These are phyloP conservation scores for Solanum verrucosum DNA, from an alignment of 257 asterid species.

Conservation along the genomic window DNA sequence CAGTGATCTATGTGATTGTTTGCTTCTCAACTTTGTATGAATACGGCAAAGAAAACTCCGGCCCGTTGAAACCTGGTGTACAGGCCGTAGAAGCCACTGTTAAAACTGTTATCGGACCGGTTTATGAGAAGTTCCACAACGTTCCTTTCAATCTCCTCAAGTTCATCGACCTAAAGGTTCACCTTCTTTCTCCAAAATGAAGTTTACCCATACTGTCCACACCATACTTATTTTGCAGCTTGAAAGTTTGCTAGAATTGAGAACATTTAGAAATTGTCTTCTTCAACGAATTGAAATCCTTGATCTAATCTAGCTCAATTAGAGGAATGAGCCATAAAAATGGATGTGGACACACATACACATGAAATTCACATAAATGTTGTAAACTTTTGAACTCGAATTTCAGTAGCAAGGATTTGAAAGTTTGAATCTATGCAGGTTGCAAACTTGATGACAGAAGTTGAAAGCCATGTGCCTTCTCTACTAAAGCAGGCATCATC, in stretches of 20 bases:
- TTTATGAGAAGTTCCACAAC: conserved; percentile 42
- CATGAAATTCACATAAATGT: background rate
- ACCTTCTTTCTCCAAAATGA: background rate
- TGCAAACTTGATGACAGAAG: conserved; percentile 31
- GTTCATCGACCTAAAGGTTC: conserved; percentile 68
- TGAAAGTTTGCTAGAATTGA: background rate
- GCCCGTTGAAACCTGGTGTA: conserved; percentile 67
- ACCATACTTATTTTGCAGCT: background rate
- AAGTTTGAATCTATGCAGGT: conserved; percentile 25
- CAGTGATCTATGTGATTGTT: conserved; percentile 36
- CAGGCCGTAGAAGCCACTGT: conserved; percentile 63
- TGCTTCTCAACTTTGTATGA: conserved; percentile 51
- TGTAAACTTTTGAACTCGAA: background rate
- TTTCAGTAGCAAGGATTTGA: background rate
- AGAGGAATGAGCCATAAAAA: background rate
- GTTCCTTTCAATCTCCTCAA: conserved; percentile 55
- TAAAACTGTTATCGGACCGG: conserved; percentile 54
- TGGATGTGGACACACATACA: background rate
- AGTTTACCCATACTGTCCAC: background rate
- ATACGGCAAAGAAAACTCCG: conserved; percentile 66
- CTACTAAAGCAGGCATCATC: conserved; percentile 25
- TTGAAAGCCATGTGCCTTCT: conserved; percentile 46
- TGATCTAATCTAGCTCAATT: background rate
- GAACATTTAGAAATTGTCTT: background rate
- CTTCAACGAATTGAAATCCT: background rate